These are phyloP conservation scores for Haematococcus lacustris DNA, from an alignment of 139 green algal species.

Conservation along the genomic window DNA sequence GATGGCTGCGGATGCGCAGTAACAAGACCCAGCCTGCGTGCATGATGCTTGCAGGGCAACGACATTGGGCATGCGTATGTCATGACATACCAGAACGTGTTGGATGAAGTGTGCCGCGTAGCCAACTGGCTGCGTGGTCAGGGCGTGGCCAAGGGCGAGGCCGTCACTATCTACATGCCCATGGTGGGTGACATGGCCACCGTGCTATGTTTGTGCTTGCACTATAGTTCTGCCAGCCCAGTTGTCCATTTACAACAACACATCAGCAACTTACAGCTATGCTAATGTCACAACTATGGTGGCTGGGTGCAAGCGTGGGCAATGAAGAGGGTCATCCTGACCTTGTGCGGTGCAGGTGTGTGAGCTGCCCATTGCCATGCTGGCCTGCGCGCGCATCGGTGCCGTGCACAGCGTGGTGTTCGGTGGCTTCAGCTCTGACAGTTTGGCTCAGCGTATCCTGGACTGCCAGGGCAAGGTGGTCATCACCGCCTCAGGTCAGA, in stretches of 20 bases:
- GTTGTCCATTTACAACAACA: background rate
- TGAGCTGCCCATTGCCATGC: conserved; percentile 73
- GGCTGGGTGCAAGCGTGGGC: background rate
- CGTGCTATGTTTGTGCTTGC: background rate
- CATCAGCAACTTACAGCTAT: background rate
- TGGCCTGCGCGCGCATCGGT: conserved; percentile 90
- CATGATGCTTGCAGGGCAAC: conserved; percentile 39
- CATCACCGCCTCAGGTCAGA: conserved; percentile 53
- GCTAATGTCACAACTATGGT: background rate
- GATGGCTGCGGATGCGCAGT: background rate
- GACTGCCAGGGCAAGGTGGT: conserved; percentile 51
- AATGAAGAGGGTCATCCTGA: background rate
- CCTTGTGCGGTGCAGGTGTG: conserved; percentile 10
- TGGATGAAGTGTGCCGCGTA: conserved; percentile 49
- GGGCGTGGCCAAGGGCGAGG: conserved; percentile 74
- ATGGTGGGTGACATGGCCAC: conserved; percentile 58
- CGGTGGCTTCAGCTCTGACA: conserved; percentile 85
- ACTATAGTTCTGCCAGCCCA: background rate
- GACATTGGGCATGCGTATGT: conserved; percentile 30
- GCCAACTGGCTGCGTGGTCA: conserved; percentile 77
- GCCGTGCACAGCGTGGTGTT: conserved; percentile 95
- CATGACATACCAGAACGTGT: conserved; percentile 73
- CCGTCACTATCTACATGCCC: conserved; percentile 93
- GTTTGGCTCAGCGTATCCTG: conserved; percentile 50
- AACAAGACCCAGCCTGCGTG: no score